Evolutionary conservation across 345 rosid species (phyloP).

Genomic region (Sisymbrium altissimum): DNA sequence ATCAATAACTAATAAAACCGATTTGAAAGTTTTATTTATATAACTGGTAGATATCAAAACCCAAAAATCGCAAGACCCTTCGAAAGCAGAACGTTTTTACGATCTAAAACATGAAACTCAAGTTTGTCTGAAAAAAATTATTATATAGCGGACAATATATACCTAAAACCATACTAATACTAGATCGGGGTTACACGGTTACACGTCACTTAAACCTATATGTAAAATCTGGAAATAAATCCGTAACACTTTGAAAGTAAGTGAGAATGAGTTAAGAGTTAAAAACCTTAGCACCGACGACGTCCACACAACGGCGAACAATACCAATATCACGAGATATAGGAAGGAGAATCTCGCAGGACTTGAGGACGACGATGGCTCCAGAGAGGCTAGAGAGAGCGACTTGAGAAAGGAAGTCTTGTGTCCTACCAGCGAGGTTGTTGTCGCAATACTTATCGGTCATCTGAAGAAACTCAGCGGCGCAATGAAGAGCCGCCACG

Average conservation of each 20-base stretch:
- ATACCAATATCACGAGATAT: constrained; percentile 63
- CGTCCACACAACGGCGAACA: constrained; percentile 70
- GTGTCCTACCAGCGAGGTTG: constrained; percentile 81
- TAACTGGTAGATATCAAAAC: too few relatives aligned
- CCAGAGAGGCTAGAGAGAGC: constrained; percentile 85
- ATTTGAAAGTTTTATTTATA: too few relatives aligned
- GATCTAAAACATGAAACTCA: too few relatives aligned
- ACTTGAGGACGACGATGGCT: constrained; percentile 77
- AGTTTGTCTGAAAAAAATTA: too few relatives aligned
- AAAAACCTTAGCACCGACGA: constrained; percentile 52
- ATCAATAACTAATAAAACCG: too few relatives aligned
- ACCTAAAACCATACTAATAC: too few relatives aligned
- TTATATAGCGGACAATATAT: too few relatives aligned
- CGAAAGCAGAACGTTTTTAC: too few relatives aligned
- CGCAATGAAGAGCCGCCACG: constrained; percentile 86
- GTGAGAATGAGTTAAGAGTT: background rate
- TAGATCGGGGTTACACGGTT: too few relatives aligned
- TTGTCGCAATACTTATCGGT: constrained; percentile 62
- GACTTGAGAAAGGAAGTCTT: constrained; percentile 79
- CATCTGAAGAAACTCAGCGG: constrained; percentile 89
- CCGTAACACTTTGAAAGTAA: background rate
- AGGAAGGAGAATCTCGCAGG: constrained; percentile 78
- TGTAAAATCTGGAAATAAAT: background rate
- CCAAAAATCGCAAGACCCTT: too few relatives aligned
- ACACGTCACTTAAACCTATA: too few relatives aligned